Conservation (phyloP, 768 basidiomycete species). For the Lentinus brumalis region DNA sequence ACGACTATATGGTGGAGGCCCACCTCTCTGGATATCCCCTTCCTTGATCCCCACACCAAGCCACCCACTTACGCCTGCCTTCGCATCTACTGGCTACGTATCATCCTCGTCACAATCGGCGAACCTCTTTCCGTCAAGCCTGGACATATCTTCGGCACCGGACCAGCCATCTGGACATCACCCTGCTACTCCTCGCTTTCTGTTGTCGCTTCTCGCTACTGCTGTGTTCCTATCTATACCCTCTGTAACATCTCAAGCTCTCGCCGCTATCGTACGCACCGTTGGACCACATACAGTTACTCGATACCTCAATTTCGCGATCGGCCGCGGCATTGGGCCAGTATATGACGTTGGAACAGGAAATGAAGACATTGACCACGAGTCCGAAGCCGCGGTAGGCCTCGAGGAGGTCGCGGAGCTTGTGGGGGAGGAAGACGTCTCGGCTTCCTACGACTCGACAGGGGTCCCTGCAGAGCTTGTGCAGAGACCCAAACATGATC, state of each 20-base stretch:
- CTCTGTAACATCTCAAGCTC: slow-evolving; percentile 69
- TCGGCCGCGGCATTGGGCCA: slow-evolving; percentile 63
- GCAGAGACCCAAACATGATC: not conserved
- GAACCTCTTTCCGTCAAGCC: slow-evolving; percentile 24
- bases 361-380: slow-evolving; percentile 26
- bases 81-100: slow-evolving; percentile 33
- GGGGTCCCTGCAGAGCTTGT: not conserved
- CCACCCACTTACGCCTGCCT: slow-evolving; percentile 74
- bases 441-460: not conserved
- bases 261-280: slow-evolving; percentile 69
- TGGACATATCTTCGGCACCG: slow-evolving; percentile 24
- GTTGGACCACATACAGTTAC: slow-evolving; percentile 78
- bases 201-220: slow-evolving; percentile 86
- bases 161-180: slow-evolving; percentile 58
- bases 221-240: slow-evolving; percentile 86
- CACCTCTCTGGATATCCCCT: slow-evolving; percentile 67
- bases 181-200: slow-evolving; percentile 75
- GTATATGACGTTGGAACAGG: slow-evolving; percentile 24
- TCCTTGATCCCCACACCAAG: slow-evolving; percentile 63
- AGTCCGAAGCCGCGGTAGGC: slow-evolving; percentile 65
- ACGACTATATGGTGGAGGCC: slow-evolving; percentile 85
- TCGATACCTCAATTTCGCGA: slow-evolving; percentile 80
- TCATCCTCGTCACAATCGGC: slow-evolving; percentile 19
- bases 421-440: slow-evolving; percentile 37
- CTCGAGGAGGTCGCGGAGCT: slow-evolving; percentile 66